These are phyloP conservation scores for Diaporthe humulicola DNA, from an alignment of 2,329 filamentous ascomycete species.

Conservation along the genomic window DNA sequence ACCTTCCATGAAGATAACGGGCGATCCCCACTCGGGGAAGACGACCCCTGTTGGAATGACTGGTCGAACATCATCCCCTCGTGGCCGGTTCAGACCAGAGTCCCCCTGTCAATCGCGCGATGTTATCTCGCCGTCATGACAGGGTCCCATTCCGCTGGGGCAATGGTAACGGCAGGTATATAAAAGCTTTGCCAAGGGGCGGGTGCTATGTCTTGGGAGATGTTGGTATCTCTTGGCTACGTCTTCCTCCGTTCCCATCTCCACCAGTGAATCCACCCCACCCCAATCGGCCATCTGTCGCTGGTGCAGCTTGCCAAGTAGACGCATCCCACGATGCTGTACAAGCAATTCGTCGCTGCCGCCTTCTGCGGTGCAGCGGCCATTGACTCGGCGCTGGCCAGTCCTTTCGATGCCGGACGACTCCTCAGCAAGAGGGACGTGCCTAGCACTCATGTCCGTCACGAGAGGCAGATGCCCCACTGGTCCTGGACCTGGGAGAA, in stretches of 20 bases:
- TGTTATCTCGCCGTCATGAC: slow-evolving; percentile 17
- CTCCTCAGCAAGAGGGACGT: slow-evolving; percentile 35
- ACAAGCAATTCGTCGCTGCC: slow-evolving; percentile 18
- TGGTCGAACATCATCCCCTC: background rate
- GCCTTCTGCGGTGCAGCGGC: slow-evolving; percentile 19
- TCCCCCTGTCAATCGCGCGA: slow-evolving; percentile 12
- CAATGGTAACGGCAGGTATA: background rate
- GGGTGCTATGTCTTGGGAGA: background rate
- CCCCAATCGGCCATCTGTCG: background rate
- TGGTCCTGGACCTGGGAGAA: slow-evolving; percentile 46
- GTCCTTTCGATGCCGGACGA: slow-evolving; percentile 13
- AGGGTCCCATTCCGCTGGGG: background rate
- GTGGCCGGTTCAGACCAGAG: background rate
- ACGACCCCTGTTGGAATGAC: background rate
- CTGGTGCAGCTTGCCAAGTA: slow-evolving; percentile 7
- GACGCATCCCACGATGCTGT: slow-evolving; percentile 33
- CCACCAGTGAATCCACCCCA: background rate
- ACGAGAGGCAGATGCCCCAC: slow-evolving; percentile 47
- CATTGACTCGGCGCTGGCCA: slow-evolving; percentile 17
- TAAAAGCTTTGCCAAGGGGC: slow-evolving; percentile 29
- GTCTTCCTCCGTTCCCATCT: background rate
- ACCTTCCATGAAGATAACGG: slow-evolving; percentile 1
- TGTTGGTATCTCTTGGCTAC: background rate
- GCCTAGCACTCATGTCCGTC: slow-evolving; percentile 44
- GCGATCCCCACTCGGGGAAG: slow-evolving; percentile 17